Base-by-base conservation (phyloP, 768 basidiomycete species). In the Clavulina sp. region DNA sequence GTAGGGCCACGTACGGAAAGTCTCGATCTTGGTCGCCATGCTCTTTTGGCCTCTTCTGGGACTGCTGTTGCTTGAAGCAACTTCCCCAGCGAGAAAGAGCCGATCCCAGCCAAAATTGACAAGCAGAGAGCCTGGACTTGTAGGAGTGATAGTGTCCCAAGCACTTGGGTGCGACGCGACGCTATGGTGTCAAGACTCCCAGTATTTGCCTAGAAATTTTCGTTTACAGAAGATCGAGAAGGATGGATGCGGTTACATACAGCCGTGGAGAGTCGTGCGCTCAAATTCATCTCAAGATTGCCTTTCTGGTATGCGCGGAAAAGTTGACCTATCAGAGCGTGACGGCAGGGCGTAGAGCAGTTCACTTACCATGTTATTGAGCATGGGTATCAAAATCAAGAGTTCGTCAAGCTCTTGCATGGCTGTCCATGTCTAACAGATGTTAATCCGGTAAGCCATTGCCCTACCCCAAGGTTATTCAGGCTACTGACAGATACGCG, bases 261-360 rank as follows among this genome's bases (percentile, higher is more conserved):
- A 1, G 91, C 83, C 0, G 95, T 99, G 1, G 85, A 83, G n/a
- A 99, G 73, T 13, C 93, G 76, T 0, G 95, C 89, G 3, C 91
- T 92, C 4, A 99, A 78, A 57, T 95, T 96, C 93, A 97, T 97
- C 65, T 97, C 95, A 33, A 97, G 75, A 61, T 99, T 88, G n/a
- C 93, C 95, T 60, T 95, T 96, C 52, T 46, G 26, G 36, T 38
- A 13, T 13, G 9, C 26, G 43, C 13, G 16, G 24, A 24, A 26
- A 9, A 26, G 1, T 46, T 16, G 9, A 16, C 13, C 13, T 9
- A 9, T 16, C 13, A 28, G 13, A 1, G 26, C 26, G 13, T 9
- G 13, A 9, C 16, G 13, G 26, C 13, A 16, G 26, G 26, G 26
- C 24, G 13, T 9, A 16, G 13, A 46, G 16, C 13, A 13, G 13